These are phyloP conservation scores for Boletus speciosus DNA, from an alignment of 768 basidiomycete genomes.

Conservation along the genomic window DNA sequence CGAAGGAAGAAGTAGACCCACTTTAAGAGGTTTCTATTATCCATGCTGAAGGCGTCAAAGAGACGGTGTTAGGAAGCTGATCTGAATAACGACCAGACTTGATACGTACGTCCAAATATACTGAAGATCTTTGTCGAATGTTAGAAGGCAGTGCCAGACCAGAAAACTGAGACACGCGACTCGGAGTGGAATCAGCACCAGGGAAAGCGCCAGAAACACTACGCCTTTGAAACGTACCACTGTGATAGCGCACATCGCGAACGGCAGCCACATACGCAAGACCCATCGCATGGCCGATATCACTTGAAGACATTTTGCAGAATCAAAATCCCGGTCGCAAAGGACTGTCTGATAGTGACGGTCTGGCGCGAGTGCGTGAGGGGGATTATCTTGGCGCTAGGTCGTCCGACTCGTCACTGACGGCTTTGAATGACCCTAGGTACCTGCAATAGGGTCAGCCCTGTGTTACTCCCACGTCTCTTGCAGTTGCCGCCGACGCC, in stretches of 20 bases:
- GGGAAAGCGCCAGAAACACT: too few species aligned
- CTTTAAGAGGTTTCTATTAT: constrained; percentile 19
- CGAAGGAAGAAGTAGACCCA: constrained; percentile 32
- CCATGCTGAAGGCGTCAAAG: constrained; percentile 18
- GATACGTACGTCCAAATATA: constrained; percentile 24
- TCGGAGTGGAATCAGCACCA: constrained; percentile 3
- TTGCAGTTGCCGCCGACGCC: neutral
- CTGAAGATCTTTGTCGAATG: constrained; percentile 16
- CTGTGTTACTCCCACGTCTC: constrained; percentile 4
- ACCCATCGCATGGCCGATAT: neutral
- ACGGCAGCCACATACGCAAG: neutral
- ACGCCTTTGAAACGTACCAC: neutral
- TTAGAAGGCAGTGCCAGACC: constrained; percentile 11
- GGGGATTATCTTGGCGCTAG: neutral
- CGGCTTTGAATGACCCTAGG: neutral
- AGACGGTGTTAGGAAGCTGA: neutral
- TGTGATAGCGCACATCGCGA: constrained; percentile 11
- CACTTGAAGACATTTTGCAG: neutral
- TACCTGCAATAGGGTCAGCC: neutral
- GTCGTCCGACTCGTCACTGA: neutral
- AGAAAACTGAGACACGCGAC: constrained; percentile 14
- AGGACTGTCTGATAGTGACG: neutral
- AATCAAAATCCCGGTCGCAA: neutral
- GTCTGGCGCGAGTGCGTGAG: neutral
- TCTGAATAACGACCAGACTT: neutral